These are phyloP conservation scores for Penicillium cataractarum DNA, from an alignment of 495 filamentous ascomycete genomes.

Conservation along the genomic window DNA sequence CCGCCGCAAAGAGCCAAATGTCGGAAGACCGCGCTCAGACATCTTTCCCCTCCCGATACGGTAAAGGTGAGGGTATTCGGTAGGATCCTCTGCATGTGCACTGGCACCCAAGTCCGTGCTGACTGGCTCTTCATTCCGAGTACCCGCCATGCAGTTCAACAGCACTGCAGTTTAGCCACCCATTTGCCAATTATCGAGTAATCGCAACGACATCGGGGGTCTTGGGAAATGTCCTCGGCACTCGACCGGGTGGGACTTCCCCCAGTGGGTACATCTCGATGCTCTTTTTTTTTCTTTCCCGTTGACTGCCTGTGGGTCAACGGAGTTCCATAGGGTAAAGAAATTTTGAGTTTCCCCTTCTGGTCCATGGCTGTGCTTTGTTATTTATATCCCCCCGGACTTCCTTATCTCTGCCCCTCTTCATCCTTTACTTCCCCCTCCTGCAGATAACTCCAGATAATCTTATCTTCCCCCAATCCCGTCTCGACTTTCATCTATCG, in stretches of 20 bases:
- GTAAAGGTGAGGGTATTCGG: slow-evolving; percentile 27
- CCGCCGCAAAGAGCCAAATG: neutral
- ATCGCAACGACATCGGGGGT: slow-evolving; percentile 20
- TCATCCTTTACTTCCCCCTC: neutral
- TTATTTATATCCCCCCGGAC: slow-evolving; percentile 34
- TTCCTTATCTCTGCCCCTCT: slow-evolving; percentile 24
- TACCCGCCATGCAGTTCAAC: neutral
- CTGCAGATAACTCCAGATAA: slow-evolving; percentile 13
- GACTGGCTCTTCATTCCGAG: slow-evolving; percentile 14
- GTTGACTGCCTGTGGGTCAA: slow-evolving; percentile 10
- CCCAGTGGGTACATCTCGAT: slow-evolving; percentile 13
- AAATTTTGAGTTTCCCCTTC: slow-evolving; percentile 4
- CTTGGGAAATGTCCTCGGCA: slow-evolving; percentile 7
- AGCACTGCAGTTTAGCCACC: slow-evolving; percentile 17
- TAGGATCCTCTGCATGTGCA: too few relatives aligned
- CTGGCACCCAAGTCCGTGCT: neutral
- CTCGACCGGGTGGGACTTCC: slow-evolving; percentile 16
- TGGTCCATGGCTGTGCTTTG: slow-evolving; percentile 3
- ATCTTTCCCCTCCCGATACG: slow-evolving; percentile 17
- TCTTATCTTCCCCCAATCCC: slow-evolving; percentile 17
- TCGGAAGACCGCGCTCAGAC: slow-evolving; percentile 8
- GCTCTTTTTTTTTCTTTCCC: neutral
- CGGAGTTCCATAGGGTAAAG: slow-evolving; percentile 6
- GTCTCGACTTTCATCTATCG: neutral
- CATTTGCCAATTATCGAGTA: slow-evolving; percentile 29